Conservation (phyloP, 805 yeast genomes). For the Saturnispora dispora region DNA sequence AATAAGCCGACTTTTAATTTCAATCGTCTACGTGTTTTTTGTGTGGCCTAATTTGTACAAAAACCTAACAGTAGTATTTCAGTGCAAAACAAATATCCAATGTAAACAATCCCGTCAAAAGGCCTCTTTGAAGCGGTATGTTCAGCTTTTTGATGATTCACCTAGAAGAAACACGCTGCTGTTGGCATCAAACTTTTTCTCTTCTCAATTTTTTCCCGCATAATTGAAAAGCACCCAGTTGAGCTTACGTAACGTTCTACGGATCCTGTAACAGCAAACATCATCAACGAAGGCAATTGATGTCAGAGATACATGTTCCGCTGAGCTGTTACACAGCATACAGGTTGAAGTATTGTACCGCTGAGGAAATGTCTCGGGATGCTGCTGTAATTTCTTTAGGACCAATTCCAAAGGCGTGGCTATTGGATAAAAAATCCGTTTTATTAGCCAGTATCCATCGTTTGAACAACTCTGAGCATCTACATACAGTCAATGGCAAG, state of each 20-base stretch:
- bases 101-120: background rate
- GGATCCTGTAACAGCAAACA: background rate
- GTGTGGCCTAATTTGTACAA: background rate
- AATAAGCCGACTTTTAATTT: background rate
- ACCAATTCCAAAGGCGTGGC: slow-evolving; percentile 50
- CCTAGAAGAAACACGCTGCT: background rate
- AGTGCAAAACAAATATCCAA: background rate
- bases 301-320: slow-evolving; percentile 31
- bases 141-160: background rate
- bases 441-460: slow-evolving; percentile 9
- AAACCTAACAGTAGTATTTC: background rate
- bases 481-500: background rate
- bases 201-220: background rate
- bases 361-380: slow-evolving; percentile 38
- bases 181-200: background rate
- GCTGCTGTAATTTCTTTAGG: slow-evolving; percentile 48
- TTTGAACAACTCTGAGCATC: background rate
- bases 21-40: background rate
- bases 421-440: slow-evolving; percentile 23
- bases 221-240: background rate
- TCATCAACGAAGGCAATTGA: background rate
- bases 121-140: background rate
- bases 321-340: slow-evolving; percentile 51
- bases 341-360: slow-evolving; percentile 44
- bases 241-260: background rate